Evolutionary conservation across 2,329 filamentous ascomycete species (phyloP).

Genomic region (Calonectria pseudoturangicola): DNA sequence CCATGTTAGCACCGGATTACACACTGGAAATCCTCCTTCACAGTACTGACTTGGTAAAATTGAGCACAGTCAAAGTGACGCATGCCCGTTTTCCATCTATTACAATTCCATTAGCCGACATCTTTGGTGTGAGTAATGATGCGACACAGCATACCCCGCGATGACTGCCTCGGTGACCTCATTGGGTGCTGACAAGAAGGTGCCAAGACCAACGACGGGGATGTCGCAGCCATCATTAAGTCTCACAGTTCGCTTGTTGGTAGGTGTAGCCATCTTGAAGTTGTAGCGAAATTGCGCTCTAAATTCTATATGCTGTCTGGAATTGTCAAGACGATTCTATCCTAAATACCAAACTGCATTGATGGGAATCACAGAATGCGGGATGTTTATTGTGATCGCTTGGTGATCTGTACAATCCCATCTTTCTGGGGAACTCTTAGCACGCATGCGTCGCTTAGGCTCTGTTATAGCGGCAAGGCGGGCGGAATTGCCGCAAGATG

Average conservation of each 20-base stretch:
- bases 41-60: conserved; percentile 4
- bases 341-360: too few species aligned
- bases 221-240: conserved; percentile 18
- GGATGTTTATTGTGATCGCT: too few species aligned
- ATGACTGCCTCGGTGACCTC: conserved; percentile 13
- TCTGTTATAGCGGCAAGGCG: neutral
- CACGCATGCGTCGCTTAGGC: too few species aligned
- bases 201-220: neutral
- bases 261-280: neutral
- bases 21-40: neutral
- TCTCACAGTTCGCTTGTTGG: neutral
- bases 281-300: too few species aligned
- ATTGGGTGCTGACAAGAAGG: conserved; percentile 12
- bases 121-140: too few species aligned
- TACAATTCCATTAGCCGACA: neutral
- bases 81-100: conserved; percentile 14
- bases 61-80: conserved; percentile 29
- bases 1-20: neutral
- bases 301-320: too few species aligned
- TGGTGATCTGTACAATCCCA: too few species aligned
- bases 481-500: conserved; percentile 1
- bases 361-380: too few species aligned
- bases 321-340: too few species aligned
- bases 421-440: too few species aligned
- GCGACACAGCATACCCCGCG: neutral